A percentile compares a stretch with the other conserved stretches of the same genome.
Conservation (phyloP, 2,329 filamentous ascomycete species). For the Coniella vitis region DNA sequence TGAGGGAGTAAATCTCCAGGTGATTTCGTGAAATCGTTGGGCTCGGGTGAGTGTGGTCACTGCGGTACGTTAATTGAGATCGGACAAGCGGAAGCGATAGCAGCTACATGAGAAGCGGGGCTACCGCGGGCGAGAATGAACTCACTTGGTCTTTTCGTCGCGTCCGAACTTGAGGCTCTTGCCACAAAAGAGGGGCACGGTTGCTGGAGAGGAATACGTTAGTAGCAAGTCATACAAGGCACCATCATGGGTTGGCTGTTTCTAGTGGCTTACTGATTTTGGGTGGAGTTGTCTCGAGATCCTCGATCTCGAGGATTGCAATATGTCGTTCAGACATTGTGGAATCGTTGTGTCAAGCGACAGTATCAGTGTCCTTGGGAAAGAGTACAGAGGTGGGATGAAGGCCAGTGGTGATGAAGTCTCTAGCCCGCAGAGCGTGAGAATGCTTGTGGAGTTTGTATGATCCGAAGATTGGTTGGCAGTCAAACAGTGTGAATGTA, state of each 20-base stretch:
- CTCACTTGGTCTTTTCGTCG: constrained; percentile 22
- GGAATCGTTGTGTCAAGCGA: no score
- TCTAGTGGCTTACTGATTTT: no score
- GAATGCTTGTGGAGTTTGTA: no score
- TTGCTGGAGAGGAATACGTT: not conserved
- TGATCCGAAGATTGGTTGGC: no score
- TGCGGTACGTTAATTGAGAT: constrained; percentile 15
- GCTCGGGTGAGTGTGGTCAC: constrained; percentile 34
- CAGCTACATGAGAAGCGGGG: no score
- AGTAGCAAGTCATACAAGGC: not conserved
- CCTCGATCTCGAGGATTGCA: constrained; percentile 2
- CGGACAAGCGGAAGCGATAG: not conserved
- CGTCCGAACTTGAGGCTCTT: constrained; percentile 23
- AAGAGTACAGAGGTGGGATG: no score
- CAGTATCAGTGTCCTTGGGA: no score
- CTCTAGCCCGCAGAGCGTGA: no score
- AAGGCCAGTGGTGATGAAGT: no score
- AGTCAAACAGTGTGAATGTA: no score
- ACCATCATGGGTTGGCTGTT: no score
- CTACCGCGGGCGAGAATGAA: not conserved
- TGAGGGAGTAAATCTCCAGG: constrained; percentile 48
- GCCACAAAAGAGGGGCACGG: not conserved
- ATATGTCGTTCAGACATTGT: not conserved
- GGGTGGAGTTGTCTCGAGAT: not conserved
- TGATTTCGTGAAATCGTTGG: constrained; percentile 43